Percentiles rank a stretch among this genome's conserved stretches.
phyloP scores from a whole-genome alignment of 805 yeast genomes.

The Nakazawaea siamensis region DNA sequence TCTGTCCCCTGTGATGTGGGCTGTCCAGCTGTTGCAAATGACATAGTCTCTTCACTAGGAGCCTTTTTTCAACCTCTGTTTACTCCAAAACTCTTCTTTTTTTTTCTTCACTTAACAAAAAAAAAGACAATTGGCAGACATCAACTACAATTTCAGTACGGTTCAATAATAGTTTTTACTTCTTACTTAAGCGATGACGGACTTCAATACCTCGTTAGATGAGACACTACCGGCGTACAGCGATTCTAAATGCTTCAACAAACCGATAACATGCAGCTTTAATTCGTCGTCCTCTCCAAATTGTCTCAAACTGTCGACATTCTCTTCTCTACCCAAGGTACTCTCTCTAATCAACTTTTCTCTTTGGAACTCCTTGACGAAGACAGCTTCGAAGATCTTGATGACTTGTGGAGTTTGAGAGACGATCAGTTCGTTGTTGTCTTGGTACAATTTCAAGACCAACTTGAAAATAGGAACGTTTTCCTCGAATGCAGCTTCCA shows the following conservation, averaged over 20 bases:
- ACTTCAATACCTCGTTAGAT: conserved; percentile 35
- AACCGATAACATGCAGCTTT: conserved; percentile 54
- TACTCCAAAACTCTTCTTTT: too few relatives aligned
- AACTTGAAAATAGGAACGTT: conserved; percentile 83
- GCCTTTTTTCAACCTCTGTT: too few relatives aligned
- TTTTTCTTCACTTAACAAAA: too few relatives aligned
- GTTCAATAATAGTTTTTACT: conserved; percentile 1
- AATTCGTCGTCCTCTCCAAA: conserved; percentile 58
- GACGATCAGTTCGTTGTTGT: conserved; percentile 47
- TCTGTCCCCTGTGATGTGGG: conserved; percentile 36
- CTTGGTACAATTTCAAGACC: conserved; percentile 62
- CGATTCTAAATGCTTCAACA: conserved; percentile 65
- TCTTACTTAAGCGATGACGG: conserved; percentile 25
- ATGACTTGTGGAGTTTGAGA: conserved; percentile 54
- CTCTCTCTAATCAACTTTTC: conserved; percentile 62
- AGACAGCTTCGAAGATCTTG: conserved; percentile 60
- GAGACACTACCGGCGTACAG: conserved; percentile 59
- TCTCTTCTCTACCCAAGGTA: conserved; percentile 81
- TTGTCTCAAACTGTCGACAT: conserved; percentile 69
- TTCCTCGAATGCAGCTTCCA: conserved; percentile 85
- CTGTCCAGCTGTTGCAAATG: too few relatives aligned
- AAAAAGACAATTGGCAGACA: background rate
- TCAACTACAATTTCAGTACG: conserved; percentile 42
- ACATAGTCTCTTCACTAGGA: too few relatives aligned
- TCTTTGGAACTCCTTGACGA: conserved; percentile 68